Evolutionary conservation across 805 yeast genomes (phyloP).

Genomic region (Lipomyces chichibuensis): DNA sequence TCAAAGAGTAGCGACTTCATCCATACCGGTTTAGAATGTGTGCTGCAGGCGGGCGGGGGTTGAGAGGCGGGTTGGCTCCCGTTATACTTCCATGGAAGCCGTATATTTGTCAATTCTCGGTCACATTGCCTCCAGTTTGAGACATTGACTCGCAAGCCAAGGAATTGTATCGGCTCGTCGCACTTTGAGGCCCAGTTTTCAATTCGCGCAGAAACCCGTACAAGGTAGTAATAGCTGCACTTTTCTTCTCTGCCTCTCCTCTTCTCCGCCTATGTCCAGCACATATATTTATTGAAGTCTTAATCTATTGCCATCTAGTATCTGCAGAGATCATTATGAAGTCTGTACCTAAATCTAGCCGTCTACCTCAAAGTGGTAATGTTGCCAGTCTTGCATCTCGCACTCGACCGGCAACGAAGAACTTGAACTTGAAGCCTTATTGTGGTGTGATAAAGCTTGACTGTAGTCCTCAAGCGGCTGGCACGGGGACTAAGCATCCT

Average conservation of each 20-base stretch:
- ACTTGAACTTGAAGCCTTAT: slow-evolving; percentile 24
- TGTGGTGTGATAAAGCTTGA: slow-evolving; percentile 22
- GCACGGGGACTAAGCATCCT: not conserved
- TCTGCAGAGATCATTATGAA: not conserved
- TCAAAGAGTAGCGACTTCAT: too few relatives aligned
- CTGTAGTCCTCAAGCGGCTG: not conserved
- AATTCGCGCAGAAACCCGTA: not conserved
- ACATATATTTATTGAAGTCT: not conserved
- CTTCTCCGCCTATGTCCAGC: not conserved
- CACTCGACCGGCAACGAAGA: slow-evolving; percentile 6
- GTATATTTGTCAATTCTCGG: not conserved
- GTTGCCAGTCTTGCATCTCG: slow-evolving; percentile 1
- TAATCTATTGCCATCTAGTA: not conserved
- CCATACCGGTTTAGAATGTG: not conserved
- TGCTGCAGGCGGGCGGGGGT: not conserved
- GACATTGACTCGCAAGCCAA: not conserved
- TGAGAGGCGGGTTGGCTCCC: not conserved
- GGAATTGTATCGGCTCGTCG: not conserved
- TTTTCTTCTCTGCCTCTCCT: not conserved
- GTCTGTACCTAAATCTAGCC: not conserved
- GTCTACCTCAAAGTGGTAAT: not conserved
- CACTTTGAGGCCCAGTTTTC: not conserved
- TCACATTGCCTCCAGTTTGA: not conserved
- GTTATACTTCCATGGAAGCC: not conserved
- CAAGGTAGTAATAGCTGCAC: not conserved